Base-by-base conservation (phyloP, 805 yeast species). In the Starmerella floricola region DNA sequence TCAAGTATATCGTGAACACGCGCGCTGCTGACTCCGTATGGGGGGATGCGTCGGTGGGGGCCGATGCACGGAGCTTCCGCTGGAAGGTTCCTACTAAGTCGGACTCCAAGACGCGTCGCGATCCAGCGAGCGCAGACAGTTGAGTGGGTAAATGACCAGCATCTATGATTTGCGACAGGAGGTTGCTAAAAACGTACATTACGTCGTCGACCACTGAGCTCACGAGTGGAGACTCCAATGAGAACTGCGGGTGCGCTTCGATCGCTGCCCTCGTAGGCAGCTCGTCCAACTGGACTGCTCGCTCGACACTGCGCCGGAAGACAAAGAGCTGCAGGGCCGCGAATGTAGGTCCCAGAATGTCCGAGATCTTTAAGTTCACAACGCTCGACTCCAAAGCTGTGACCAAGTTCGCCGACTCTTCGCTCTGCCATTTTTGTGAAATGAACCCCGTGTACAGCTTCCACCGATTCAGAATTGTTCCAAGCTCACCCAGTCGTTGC, bases 171-270 rank as follows among this genome's bases (percentile, higher is more conserved):
- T 78, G 79, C 19, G 76, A 63, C 28, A 86, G 58, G 15, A 81
- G 69, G 29, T 76, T 73, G 54, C 83, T 80, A 34, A 87, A 62
- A 8, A 86, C 74, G 52, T 85, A 67, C 21, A 84, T 72, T 27
- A 83, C 64, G 57, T 91, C 98, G 54, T 91, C 98, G 19, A 87
- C 75, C 18, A 84, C 77, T 0, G 96, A 84, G 0, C 93, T 75
- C 4, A 80, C 73, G 12, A 61, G 50, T 3, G 68, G 88, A 4
- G 78, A 66, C 24, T 71, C 76, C 31, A 73, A 76, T 2, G 78
- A 74, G 27, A 65, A 46, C 13, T 39, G 45, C 5, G 41, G 23
- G 17, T 32, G 43, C 18, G 42, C 44, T 10, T 36, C 33, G 32
- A 48, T 40, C 5, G 36, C 31, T 3, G 16, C 31, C 33, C 31